phyloP scores from a whole-genome alignment of 352 stramenopile species.

The Phytopythium delawarense region DNA sequence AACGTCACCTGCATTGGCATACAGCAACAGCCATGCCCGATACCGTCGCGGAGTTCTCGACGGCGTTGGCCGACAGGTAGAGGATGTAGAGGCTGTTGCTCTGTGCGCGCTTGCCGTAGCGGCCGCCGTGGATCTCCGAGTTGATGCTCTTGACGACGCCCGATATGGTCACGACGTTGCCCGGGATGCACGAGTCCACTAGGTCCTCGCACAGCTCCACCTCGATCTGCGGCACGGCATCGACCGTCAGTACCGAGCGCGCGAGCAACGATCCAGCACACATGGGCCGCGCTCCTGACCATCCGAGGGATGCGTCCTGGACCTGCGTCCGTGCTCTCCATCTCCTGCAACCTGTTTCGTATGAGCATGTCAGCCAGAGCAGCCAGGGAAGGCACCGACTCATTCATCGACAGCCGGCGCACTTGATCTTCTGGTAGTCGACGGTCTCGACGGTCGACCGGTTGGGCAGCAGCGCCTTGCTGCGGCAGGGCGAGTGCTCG shows the following conservation, averaged over 20 bases:
- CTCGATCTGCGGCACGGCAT: constrained; percentile 49
- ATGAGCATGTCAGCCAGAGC: not conserved
- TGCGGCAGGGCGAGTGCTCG: constrained; percentile 56
- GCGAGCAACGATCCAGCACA: not conserved
- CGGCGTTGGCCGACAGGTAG: constrained; percentile 91
- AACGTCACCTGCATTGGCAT: not conserved
- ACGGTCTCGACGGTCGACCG: constrained; percentile 84
- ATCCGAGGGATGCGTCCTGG: constrained; percentile 87
- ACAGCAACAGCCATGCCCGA: not conserved
- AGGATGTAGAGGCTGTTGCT: constrained; percentile 93
- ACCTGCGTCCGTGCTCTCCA: constrained; percentile 87
- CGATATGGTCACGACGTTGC: constrained; percentile 92
- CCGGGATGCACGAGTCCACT: constrained; percentile 94
- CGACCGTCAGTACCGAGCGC: not conserved
- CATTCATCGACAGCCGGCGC: constrained; percentile 38
- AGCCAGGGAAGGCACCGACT: not conserved
- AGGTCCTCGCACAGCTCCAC: constrained; percentile 90
- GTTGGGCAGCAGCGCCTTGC: constrained; percentile 70
- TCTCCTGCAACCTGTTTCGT: constrained; percentile 75
- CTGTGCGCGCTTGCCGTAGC: constrained; percentile 87
- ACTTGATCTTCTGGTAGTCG: constrained; percentile 90
- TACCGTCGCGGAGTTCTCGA: constrained; percentile 71
- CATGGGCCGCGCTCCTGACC: constrained; percentile 13
- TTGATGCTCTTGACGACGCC: constrained; percentile 95
- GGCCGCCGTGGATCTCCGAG: constrained; percentile 87